These are phyloP conservation scores for Umbelopsis sp. DNA, from an alignment of 371 early-diverging fungal species.

Conservation along the genomic window DNA sequence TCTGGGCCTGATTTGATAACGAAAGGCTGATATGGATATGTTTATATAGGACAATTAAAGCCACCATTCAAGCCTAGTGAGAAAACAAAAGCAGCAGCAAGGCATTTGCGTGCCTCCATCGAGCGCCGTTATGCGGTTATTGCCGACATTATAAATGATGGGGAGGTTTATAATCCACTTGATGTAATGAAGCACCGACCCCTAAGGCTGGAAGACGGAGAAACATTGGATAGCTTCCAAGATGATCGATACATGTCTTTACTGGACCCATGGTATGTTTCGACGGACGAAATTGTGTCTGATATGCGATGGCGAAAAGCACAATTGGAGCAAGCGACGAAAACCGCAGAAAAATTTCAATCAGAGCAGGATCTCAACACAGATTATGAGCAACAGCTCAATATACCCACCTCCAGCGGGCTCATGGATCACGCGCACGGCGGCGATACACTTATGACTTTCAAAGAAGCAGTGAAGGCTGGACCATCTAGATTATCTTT, in stretches of 20 bases:
- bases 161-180: constrained; percentile 5
- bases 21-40: not conserved
- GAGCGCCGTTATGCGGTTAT: constrained; percentile 4
- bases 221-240: not conserved
- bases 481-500: not conserved
- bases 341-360: not conserved
- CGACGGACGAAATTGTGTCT: not conserved
- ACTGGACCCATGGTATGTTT: not conserved
- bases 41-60: not conserved
- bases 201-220: not conserved
- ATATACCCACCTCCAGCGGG: not conserved
- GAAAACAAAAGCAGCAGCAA: not conserved
- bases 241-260: not conserved
- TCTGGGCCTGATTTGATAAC: not conserved
- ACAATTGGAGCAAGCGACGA: not conserved
- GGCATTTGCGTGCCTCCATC: not conserved
- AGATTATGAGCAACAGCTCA: not conserved
- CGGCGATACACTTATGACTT: not conserved
- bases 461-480: not conserved
- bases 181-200: not conserved
- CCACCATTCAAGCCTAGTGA: not conserved
- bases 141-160: not conserved
- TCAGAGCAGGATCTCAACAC: not conserved
- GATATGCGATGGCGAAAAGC: not conserved
- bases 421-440: not conserved